A percentile compares a stretch with the other conserved stretches of the same genome.
phyloP scores from a whole-genome alignment of 2,329 filamentous ascomycete species.

The Colletotrichum chrysophilum region DNA sequence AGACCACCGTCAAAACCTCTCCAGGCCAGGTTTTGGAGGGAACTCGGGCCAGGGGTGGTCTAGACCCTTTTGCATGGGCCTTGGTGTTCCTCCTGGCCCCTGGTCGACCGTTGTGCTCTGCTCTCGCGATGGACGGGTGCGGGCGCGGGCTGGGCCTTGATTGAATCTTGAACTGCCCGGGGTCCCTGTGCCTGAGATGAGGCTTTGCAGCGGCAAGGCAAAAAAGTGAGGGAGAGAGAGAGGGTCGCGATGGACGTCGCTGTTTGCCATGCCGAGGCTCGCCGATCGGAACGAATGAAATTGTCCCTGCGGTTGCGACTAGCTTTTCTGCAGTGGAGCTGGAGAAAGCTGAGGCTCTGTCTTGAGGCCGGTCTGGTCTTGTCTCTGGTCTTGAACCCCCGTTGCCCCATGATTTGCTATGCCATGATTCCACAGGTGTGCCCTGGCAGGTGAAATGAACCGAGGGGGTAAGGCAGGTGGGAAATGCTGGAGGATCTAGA shows the following conservation, averaged over 20 bases:
- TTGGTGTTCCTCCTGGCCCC: not conserved
- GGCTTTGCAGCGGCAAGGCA: not conserved
- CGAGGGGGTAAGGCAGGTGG: not conserved
- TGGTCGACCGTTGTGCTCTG: not conserved
- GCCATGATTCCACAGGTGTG: not conserved
- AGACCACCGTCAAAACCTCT: not conserved
- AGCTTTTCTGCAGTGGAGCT: not conserved
- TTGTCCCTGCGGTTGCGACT: not conserved
- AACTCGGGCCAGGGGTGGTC: not conserved
- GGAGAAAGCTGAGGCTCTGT: not conserved
- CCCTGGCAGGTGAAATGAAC: not conserved
- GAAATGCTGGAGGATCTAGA: not conserved
- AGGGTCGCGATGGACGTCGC: not conserved
- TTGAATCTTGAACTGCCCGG: not conserved
- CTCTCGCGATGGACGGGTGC: not conserved
- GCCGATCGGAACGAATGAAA: not conserved
- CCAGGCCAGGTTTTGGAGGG: not conserved
- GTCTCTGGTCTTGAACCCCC: not conserved
- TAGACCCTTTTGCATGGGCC: not conserved
- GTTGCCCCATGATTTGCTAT: not conserved
- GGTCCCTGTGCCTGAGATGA: not conserved
- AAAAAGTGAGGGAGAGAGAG: too few relatives aligned
- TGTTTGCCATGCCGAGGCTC: not conserved
- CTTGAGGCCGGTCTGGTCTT: not conserved
- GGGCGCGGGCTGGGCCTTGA: not conserved